Base-by-base conservation (phyloP, 2,329 filamentous ascomycete genomes). In the Penicillium sp. region DNA sequence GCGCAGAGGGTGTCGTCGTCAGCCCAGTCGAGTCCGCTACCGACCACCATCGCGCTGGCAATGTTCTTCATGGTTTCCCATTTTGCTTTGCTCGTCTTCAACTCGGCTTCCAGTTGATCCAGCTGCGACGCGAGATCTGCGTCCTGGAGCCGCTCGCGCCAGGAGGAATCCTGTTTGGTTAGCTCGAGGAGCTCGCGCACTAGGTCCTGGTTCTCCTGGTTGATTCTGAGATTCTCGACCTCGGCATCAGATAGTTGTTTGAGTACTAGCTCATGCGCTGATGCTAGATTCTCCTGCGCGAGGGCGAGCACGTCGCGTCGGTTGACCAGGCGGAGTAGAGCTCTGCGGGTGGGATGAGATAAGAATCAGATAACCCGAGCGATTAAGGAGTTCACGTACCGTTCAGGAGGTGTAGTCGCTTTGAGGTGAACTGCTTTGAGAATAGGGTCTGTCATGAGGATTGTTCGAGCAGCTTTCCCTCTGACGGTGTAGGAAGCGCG, bases 11-110 rank as follows among this genome's bases (percentile, higher is more conserved):
- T 83, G 56, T 88, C 84, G 76, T 96, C 88, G 44, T 85, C 81
- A 13, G 87, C 88, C 92, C 92, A 96, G 72, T 96, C 88, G 58
- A 95, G 82, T 51, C 92, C 92, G 75, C 92, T 96, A 3, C 91
- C 91, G 5, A 88, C 91, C 51, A 96, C 85, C 59, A 93, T 84
- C 19, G 90, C 91, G 71, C 90, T 91, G n/a, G 90, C 84, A 45
- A 92, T 86, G 26, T 87, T 90, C 79, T 94, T 95, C 76, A 94
- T 86, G 22, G 89, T 87, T 70, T 87, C 87, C 88, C 89, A 92
- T 71, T 85, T 85, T 67, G 88, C 86, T 64, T 86, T 86, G 73
- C 87, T 89, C 24, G 81, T 80, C 69, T 84, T 88, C 62, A 91
- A 78, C 44, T 88, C 84, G 6, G 74, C 78, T 69, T 92, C 86